Evolutionary conservation across 2,329 filamentous ascomycete species (phyloP).

Genomic region (Malbranchea zuffiana): DNA sequence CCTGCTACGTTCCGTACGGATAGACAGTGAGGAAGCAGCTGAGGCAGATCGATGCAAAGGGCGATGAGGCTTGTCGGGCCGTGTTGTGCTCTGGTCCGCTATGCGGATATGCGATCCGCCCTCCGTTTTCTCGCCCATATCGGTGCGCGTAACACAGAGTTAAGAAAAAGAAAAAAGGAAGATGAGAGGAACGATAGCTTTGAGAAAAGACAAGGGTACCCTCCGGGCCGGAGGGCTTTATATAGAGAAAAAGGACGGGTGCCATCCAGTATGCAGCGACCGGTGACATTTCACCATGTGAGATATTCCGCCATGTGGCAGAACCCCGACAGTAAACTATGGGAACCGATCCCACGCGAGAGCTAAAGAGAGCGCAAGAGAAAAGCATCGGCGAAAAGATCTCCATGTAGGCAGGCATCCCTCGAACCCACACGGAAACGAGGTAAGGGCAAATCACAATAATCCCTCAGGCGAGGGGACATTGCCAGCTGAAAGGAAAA

Average conservation of each 20-base stretch:
- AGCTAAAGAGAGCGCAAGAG: no score
- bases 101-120: constrained; percentile 9
- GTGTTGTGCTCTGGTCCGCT: constrained; percentile 10
- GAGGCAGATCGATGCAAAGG: constrained; percentile 9
- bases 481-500: no score
- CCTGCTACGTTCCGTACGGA: constrained; percentile 11
- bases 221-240: constrained; percentile 7
- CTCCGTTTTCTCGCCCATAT: constrained; percentile 10
- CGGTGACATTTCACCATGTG: no score
- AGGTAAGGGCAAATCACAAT: no score
- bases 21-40: constrained; percentile 11
- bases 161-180: constrained; percentile 1
- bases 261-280: no score
- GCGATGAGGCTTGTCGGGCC: constrained; percentile 6
- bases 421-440: no score
- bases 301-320: no score
- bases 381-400: no score
- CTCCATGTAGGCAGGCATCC: no score
- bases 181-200: neutral
- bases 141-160: neutral
- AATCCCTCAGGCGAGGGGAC: no score
- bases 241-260: constrained; percentile 1
- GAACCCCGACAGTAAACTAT: no score
- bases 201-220: neutral
- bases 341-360: no score